phyloP scores from a whole-genome alignment of 2,329 filamentous ascomycete genomes.

The Fusarium proliferatum region DNA sequence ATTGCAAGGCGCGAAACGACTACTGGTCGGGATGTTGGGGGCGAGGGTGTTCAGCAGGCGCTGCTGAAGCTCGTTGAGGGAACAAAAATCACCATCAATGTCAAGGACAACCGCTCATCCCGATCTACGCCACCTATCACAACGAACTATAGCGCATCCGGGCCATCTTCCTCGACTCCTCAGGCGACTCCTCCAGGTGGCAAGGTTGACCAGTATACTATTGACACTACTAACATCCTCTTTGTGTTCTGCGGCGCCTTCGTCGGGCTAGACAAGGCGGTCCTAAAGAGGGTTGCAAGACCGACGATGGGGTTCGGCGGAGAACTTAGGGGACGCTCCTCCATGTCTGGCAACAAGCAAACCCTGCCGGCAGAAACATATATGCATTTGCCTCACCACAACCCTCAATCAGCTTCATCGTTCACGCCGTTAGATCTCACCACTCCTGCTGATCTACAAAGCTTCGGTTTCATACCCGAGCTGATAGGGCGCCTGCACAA shows the following conservation, averaged over 20 bases:
- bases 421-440: constrained; percentile 76
- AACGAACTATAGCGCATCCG: constrained; percentile 61
- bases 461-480: constrained; percentile 92
- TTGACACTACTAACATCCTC: constrained; percentile 95
- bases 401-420: constrained; percentile 48
- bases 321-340: constrained; percentile 71
- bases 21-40: constrained; percentile 93
- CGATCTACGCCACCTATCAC: constrained; percentile 64
- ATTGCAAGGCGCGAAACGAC: constrained; percentile 88
- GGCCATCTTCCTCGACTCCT: constrained; percentile 57
- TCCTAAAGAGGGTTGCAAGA: constrained; percentile 87
- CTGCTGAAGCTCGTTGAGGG: constrained; percentile 96
- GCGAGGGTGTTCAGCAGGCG: constrained; percentile 96
- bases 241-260: constrained; percentile 98
- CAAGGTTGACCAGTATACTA: constrained; percentile 73
- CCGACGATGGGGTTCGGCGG: constrained; percentile 92
- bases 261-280: constrained; percentile 87
- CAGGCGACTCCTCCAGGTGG: constrained; percentile 59
- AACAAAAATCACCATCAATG: constrained; percentile 90
- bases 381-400: constrained; percentile 66
- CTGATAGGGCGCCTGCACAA: constrained; percentile 96
- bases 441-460: constrained; percentile 80
- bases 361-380: constrained; percentile 74
- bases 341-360: constrained; percentile 61
- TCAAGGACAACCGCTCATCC: constrained; percentile 78